A percentile compares a stretch with the other conserved stretches of the same genome.
These are phyloP conservation scores for Cladosporium sp. DNA, from an alignment of 2,329 filamentous ascomycete genomes.

Conservation along the genomic window DNA sequence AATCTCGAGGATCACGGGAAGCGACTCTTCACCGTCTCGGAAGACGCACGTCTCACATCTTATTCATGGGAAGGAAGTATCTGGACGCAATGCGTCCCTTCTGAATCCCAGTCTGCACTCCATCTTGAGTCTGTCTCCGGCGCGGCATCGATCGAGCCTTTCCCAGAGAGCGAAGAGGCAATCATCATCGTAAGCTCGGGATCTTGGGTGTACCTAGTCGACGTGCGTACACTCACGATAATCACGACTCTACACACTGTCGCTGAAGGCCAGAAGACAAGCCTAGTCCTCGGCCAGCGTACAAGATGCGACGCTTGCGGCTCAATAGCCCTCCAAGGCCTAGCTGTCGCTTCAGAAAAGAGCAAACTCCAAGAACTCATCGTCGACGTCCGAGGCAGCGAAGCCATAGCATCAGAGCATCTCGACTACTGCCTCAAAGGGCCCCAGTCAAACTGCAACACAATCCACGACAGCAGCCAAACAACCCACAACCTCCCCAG, in stretches of 20 bases:
- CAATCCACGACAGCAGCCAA: background rate
- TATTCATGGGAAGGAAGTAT: slow-evolving; percentile 24
- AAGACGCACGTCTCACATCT: slow-evolving; percentile 28
- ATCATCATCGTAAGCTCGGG: slow-evolving; percentile 28
- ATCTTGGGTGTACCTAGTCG: slow-evolving; percentile 3
- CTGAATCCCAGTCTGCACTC: slow-evolving; percentile 21
- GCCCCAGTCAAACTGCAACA: slow-evolving; percentile 1
- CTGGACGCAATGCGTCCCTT: slow-evolving; percentile 25
- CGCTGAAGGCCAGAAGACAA: background rate
- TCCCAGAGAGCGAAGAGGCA: slow-evolving; percentile 30
- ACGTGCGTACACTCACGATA: background rate
- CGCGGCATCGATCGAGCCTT: slow-evolving; percentile 27
- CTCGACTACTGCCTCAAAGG: background rate
- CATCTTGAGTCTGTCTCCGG: slow-evolving; percentile 24
- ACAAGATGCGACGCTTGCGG: slow-evolving; percentile 13
- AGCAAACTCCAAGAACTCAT: background rate
- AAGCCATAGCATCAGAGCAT: background rate
- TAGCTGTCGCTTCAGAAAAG: background rate
- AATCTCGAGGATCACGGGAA: slow-evolving; percentile 23
- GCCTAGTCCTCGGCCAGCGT: slow-evolving; percentile 4
- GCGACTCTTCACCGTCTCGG: slow-evolving; percentile 30
- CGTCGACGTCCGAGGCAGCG: background rate
- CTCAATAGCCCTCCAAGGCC: background rate
- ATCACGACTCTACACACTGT: background rate
- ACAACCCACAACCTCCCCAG: background rate